phyloP scores from a whole-genome alignment of 116 monocot species.

The Cymodocea nodosa region DNA sequence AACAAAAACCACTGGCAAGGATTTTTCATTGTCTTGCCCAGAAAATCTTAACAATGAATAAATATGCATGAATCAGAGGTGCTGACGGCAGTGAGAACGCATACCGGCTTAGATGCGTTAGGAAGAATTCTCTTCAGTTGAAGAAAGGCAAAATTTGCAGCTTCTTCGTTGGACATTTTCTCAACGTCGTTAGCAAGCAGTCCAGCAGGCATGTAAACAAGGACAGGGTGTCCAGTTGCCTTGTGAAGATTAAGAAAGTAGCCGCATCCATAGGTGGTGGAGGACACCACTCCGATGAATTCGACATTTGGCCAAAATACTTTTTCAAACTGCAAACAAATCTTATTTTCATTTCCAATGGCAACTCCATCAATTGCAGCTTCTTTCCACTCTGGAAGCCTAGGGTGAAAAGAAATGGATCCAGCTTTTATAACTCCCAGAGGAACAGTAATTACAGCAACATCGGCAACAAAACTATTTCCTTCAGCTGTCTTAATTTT shows the following conservation, averaged over 20 bases:
- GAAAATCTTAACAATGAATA: background rate
- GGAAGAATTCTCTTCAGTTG: slow-evolving; percentile 81
- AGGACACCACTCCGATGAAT: slow-evolving; percentile 77
- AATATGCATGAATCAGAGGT: background rate
- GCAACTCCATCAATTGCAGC: slow-evolving; percentile 63
- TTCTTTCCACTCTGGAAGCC: slow-evolving; percentile 85
- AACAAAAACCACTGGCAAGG: too few relatives aligned
- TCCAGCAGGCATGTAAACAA: slow-evolving; percentile 99
- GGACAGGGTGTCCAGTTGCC: slow-evolving; percentile 91
- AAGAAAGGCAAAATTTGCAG: slow-evolving; percentile 61
- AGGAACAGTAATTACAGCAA: slow-evolving; percentile 66
- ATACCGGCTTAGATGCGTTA: slow-evolving; percentile 66
- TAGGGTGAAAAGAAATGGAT: slow-evolving; percentile 64
- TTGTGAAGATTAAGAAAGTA: slow-evolving; percentile 99
- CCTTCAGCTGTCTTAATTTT: slow-evolving; percentile 61
- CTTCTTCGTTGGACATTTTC: slow-evolving; percentile 79
- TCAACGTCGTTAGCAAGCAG: slow-evolving; percentile 78
- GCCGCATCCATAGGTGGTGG: slow-evolving; percentile 78
- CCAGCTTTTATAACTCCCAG: slow-evolving; percentile 81
- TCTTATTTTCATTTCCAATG: slow-evolving; percentile 87
- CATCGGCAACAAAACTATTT: slow-evolving; percentile 66
- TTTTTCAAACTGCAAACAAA: slow-evolving; percentile 70
- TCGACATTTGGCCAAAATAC: slow-evolving; percentile 99
- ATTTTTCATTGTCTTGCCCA: too few relatives aligned
- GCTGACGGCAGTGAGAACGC: background rate